phyloP scores from a whole-genome alignment of 345 rosid genomes.

The Fremontodendron californicum region DNA sequence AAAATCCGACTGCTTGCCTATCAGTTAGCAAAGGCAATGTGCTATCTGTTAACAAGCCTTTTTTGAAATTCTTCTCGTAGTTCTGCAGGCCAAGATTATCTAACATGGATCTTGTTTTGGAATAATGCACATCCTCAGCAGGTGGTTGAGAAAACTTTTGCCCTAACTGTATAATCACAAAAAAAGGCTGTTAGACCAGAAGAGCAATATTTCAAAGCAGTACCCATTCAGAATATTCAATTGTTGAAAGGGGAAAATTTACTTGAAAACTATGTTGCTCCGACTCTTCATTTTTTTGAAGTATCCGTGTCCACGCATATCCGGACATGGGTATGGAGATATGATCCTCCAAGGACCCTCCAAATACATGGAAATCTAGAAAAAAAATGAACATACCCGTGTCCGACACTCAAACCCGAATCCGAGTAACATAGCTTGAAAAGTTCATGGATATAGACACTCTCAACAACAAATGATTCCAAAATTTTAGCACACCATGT shows the following conservation, averaged over 20 bases:
- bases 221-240: not conserved
- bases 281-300: too few relatives aligned
- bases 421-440: too few relatives aligned
- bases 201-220: not conserved
- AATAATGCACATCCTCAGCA: conserved; percentile 52
- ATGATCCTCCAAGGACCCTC: too few relatives aligned
- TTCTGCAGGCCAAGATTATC: conserved; percentile 67
- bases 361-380: too few relatives aligned
- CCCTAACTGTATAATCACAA: conserved; percentile 53
- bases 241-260: not conserved
- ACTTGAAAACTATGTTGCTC: too few relatives aligned
- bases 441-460: not conserved
- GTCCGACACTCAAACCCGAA: too few relatives aligned
- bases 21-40: conserved; percentile 88
- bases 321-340: too few relatives aligned
- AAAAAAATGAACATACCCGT: too few relatives aligned
- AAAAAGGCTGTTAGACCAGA: not conserved
- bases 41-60: conserved; percentile 72
- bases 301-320: too few relatives aligned
- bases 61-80: conserved; percentile 88
- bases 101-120: conserved; percentile 56
- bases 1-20: conserved; percentile 44
- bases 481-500: conserved; percentile 1
- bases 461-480: not conserved
- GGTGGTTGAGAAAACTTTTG: conserved; percentile 62